phyloP scores from a whole-genome alignment of 495 filamentous ascomycete species.

The Tuber magnatum region DNA sequence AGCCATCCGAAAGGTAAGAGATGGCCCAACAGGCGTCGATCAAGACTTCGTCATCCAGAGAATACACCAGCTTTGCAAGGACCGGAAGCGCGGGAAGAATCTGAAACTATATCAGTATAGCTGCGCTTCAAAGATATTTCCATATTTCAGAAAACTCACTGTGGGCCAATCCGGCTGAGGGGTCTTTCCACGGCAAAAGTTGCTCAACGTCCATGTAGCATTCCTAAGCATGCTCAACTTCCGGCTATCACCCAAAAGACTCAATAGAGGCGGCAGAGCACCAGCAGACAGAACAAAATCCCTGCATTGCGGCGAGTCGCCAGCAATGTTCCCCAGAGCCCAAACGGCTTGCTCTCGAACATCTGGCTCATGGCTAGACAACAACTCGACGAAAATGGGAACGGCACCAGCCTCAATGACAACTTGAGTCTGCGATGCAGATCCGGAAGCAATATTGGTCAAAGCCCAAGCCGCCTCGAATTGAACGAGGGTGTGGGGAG shows the following conservation, averaged over 20 bases:
- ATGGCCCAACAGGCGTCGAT: conserved; percentile 99
- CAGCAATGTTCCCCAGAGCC: conserved; percentile 98
- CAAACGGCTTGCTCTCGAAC: conserved; percentile 98
- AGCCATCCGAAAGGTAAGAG: conserved; percentile 96
- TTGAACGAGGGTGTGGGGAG: conserved; percentile 95
- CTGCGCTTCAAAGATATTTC: not conserved
- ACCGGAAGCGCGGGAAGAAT: conserved; percentile 95
- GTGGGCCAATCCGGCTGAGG: conserved; percentile 98
- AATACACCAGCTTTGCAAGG: conserved; percentile 94
- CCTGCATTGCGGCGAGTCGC: conserved; percentile 93
- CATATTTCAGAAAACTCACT: conserved; percentile 50
- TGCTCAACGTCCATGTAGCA: conserved; percentile 98
- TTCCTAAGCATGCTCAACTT: conserved; percentile 99
- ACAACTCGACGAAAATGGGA: conserved; percentile 94
- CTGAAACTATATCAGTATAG: conserved; percentile 46
- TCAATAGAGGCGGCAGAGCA: conserved; percentile 80
- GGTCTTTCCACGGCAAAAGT: conserved; percentile 99
- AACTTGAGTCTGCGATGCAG: conserved; percentile 93
- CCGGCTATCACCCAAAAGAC: conserved; percentile 88
- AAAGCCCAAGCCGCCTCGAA: conserved; percentile 99
- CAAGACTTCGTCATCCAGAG: conserved; percentile 93
- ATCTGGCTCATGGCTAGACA: conserved; percentile 93
- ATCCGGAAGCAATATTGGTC: conserved; percentile 98
- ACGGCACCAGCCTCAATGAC: conserved; percentile 98
- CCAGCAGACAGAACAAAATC: conserved; percentile 89